These are phyloP conservation scores for Trametopsis cervina DNA, from an alignment of 768 basidiomycete species.

Conservation along the genomic window DNA sequence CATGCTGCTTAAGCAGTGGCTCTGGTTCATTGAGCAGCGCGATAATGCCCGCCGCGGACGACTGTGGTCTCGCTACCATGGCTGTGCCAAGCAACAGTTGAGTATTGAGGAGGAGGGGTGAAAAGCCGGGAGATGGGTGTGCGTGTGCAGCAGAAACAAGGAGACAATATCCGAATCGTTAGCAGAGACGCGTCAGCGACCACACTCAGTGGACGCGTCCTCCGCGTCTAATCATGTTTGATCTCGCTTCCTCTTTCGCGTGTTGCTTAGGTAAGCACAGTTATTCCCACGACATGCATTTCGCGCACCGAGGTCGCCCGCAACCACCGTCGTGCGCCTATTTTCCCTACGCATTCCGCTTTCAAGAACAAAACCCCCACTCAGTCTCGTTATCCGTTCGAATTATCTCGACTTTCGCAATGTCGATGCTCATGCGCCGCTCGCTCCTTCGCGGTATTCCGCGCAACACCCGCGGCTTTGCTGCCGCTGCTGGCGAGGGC, in stretches of 20 bases:
- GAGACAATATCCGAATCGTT: background rate
- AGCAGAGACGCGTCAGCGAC: slow-evolving; percentile 14
- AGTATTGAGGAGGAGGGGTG: background rate
- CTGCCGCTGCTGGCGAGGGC: slow-evolving; percentile 18
- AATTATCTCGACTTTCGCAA: slow-evolving; percentile 9
- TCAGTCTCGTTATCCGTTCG: too few relatives aligned
- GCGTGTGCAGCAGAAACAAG: background rate
- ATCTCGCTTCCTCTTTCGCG: background rate
- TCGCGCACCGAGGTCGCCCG: slow-evolving; percentile 12
- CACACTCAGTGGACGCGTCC: slow-evolving; percentile 12
- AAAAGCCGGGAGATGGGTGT: background rate
- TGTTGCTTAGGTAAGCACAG: slow-evolving; percentile 12
- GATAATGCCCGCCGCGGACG: slow-evolving; percentile 84
- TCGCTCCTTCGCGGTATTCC: slow-evolving; percentile 36
- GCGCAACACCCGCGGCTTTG: slow-evolving; percentile 22
- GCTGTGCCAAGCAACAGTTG: slow-evolving; percentile 12
- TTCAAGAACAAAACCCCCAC: slow-evolving; percentile 5
- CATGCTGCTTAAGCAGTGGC: slow-evolving; percentile 83
- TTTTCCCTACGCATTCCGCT: background rate
- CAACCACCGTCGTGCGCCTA: slow-evolving; percentile 4
- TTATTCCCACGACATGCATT: slow-evolving; percentile 9
- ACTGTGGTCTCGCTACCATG: slow-evolving; percentile 70
- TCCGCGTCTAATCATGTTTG: slow-evolving; percentile 7
- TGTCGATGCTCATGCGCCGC: slow-evolving; percentile 41
- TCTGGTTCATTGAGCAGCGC: slow-evolving; percentile 89